Percentiles rank a stretch among this genome's conserved stretches.
Evolutionary conservation across 306 rosid species (phyloP).

Genomic region (Cyamopsis tetragonoloba): DNA sequence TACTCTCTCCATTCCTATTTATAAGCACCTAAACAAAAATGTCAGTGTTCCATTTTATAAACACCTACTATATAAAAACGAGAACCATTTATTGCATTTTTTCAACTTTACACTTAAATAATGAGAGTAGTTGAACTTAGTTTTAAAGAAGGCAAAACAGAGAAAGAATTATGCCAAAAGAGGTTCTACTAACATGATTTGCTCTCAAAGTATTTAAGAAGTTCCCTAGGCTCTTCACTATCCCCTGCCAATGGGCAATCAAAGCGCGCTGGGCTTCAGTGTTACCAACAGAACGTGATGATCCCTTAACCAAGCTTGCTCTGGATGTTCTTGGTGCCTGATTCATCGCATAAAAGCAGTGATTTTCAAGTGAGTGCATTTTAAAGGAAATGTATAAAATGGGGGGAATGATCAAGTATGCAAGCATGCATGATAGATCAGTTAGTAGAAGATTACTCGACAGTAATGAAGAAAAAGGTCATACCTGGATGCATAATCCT

Average conservation of each 20-base stretch:
- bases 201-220: conserved; percentile 77
- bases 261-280: conserved; percentile 78
- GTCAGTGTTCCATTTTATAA: no score
- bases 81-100: no score
- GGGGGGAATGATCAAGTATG: neutral
- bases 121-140: no score
- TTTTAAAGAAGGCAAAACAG: conserved; percentile 24
- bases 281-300: conserved; percentile 70
- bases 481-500: conserved; percentile 91
- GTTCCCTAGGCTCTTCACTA: conserved; percentile 75
- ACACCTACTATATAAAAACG: no score
- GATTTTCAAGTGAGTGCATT: conserved; percentile 16
- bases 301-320: conserved; percentile 86
- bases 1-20: no score
- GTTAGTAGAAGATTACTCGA: conserved; percentile 6
- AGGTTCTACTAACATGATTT: conserved; percentile 61
- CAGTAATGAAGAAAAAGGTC: conserved; percentile 22
- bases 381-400: conserved; percentile 12
- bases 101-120: no score
- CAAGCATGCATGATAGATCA: conserved; percentile 12
- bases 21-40: no score
- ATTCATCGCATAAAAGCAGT: conserved; percentile 29
- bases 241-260: conserved; percentile 97
- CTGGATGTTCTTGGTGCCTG: conserved; percentile 95
- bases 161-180: conserved; percentile 12